Conservation (phyloP, 768 basidiomycete genomes). For the Boletus reticuloceps region DNA sequence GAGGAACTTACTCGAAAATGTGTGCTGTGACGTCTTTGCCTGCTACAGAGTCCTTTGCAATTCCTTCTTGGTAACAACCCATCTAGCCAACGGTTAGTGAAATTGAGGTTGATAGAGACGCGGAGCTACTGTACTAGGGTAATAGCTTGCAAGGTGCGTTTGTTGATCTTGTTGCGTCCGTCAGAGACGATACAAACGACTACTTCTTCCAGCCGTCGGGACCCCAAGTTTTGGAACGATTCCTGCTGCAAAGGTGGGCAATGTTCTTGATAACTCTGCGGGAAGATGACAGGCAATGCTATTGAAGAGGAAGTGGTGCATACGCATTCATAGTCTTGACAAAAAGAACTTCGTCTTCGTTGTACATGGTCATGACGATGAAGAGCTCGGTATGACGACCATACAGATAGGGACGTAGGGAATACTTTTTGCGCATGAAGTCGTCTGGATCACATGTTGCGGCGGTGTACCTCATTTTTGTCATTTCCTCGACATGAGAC, state of each 20-base stretch:
- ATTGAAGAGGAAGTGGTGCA: conserved; percentile 25
- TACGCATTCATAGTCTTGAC: conserved; percentile 82
- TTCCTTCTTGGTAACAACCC: conserved; percentile 87
- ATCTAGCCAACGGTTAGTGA: conserved; percentile 44
- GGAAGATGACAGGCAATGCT: conserved; percentile 8
- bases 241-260: conserved; percentile 70
- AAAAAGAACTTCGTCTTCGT: conserved; percentile 84
- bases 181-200: conserved; percentile 88
- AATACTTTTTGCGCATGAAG: conserved; percentile 75
- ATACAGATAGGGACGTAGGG: conserved; percentile 74
- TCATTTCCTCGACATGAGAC: conserved; percentile 65
- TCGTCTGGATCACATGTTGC: conserved; percentile 90
- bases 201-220: conserved; percentile 84
- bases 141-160: conserved; percentile 86
- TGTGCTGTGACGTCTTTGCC: conserved; percentile 93
- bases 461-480: conserved; percentile 85
- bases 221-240: conserved; percentile 80
- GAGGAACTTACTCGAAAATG: conserved; percentile 76
- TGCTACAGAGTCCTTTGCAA: conserved; percentile 83
- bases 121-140: conserved; percentile 53
- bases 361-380: conserved; percentile 97
- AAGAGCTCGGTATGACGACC: conserved; percentile 87
- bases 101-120: background rate
- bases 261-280: conserved; percentile 82
- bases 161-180: conserved; percentile 84